A percentile compares a stretch with the other conserved stretches of the same genome.
phyloP scores from a whole-genome alignment of 495 filamentous ascomycete species.

The Aspergillus affinis region DNA sequence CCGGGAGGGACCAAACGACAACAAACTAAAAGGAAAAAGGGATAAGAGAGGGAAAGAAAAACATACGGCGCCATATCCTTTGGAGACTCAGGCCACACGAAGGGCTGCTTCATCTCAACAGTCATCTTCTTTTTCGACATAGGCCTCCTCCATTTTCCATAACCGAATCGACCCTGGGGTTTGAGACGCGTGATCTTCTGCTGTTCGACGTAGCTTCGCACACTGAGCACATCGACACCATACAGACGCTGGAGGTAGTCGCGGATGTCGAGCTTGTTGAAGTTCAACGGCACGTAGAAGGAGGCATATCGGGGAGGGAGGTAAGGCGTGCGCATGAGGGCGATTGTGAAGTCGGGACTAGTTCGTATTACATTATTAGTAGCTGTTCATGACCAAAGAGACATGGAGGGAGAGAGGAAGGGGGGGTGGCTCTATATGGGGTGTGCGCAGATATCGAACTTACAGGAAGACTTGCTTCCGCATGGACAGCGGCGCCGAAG shows the following conservation, averaged over 20 bases:
- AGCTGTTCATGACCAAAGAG: neutral
- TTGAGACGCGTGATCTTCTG: constrained; percentile 51
- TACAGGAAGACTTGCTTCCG: constrained; percentile 71
- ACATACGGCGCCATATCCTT: constrained; percentile 57
- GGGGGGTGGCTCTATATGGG: constrained; percentile 5
- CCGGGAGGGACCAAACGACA: neutral
- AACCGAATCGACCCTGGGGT: constrained; percentile 39
- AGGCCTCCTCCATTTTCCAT: constrained; percentile 54
- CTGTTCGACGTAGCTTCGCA: constrained; percentile 79
- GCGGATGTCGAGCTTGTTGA: constrained; percentile 89
- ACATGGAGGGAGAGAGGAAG: constrained; percentile 13
- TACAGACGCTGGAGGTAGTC: constrained; percentile 85
- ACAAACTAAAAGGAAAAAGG: neutral
- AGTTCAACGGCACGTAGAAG: constrained; percentile 81
- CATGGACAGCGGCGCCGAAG: constrained; percentile 21
- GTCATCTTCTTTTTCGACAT: constrained; percentile 83
- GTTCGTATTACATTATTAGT: neutral
- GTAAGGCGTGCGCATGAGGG: constrained; percentile 68
- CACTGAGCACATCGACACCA: constrained; percentile 59
- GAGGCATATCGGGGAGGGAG: constrained; percentile 75
- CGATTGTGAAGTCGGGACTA: constrained; percentile 77
- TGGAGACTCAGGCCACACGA: constrained; percentile 75
- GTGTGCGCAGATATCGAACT: constrained; percentile 19
- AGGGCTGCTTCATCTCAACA: constrained; percentile 77
- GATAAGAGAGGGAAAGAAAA: constrained; percentile 2